phyloP scores from a whole-genome alignment of 192 early-diverging fungal species.

The Coemansia nantahalensis region DNA sequence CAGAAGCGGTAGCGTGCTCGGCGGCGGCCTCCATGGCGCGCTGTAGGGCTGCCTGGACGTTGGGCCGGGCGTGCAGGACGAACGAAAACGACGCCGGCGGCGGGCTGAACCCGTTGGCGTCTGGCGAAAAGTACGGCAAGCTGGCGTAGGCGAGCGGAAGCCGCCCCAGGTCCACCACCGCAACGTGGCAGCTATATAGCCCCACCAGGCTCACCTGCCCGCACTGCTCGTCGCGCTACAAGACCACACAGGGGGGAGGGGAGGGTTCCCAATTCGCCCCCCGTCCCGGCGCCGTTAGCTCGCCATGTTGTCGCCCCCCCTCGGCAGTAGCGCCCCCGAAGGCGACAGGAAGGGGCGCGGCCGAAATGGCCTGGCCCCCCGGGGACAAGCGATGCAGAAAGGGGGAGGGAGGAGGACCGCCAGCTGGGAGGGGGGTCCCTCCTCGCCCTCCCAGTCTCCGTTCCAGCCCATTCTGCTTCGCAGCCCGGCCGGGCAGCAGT shows the following conservation, averaged over 20 bases:
- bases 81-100: conserved; percentile 35
- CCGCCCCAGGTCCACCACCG: conserved; percentile 25
- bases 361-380: too few species aligned
- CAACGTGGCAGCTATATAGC: conserved; percentile 47
- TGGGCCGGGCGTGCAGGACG: conserved; percentile 32
- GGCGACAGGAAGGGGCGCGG: background rate
- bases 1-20: too few species aligned
- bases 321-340: background rate
- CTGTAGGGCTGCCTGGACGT: conserved; percentile 16
- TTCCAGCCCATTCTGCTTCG: too few species aligned
- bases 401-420: background rate
- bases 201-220: conserved; percentile 18
- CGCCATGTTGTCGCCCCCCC: too few species aligned
- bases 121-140: conserved; percentile 38
- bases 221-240: conserved; percentile 46
- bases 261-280: too few species aligned
- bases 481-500: too few species aligned
- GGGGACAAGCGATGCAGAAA: too few species aligned
- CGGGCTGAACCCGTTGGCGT: conserved; percentile 14
- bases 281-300: too few species aligned
- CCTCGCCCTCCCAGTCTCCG: too few species aligned
- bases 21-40: conserved; percentile 36
- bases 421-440: too few species aligned
- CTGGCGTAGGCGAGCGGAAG: conserved; percentile 35
- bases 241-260: too few species aligned